These are phyloP conservation scores for Avena insularis DNA, from an alignment of 176 grass and related monocot genomes.

Conservation along the genomic window DNA sequence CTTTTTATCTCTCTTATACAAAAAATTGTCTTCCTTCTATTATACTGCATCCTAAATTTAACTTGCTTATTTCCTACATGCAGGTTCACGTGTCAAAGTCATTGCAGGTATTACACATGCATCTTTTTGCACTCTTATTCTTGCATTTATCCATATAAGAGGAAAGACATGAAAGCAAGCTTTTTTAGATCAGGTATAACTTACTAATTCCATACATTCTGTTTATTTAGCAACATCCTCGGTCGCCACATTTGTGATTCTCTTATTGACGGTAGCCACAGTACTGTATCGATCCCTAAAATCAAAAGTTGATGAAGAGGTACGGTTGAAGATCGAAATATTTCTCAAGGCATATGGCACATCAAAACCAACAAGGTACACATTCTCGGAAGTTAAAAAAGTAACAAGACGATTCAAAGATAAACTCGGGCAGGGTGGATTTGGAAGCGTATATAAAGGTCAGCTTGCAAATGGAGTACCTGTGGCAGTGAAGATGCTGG, in stretches of 20 bases:
- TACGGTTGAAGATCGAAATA: slow-evolving; percentile 9
- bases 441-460: slow-evolving; percentile 16
- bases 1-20: neutral
- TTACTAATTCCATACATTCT: neutral
- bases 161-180: neutral
- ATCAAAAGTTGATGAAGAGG: slow-evolving; percentile 33
- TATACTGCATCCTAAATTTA: neutral
- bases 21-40: neutral
- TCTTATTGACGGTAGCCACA: neutral
- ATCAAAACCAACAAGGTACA: slow-evolving; percentile 22
- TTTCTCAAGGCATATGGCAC: slow-evolving; percentile 26
- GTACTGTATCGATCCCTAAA: neutral
- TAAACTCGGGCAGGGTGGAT: slow-evolving; percentile 15
- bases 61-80: neutral
- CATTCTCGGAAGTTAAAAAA: slow-evolving; percentile 11
- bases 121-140: neutral
- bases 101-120: slow-evolving; percentile 27
- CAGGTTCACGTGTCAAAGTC: slow-evolving; percentile 28
- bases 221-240: slow-evolving; percentile 1
- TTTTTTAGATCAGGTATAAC: neutral
- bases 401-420: slow-evolving; percentile 9
- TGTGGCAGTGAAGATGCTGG: slow-evolving; percentile 23
- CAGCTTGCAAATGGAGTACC: slow-evolving; percentile 13
- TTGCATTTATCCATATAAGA: slow-evolving; percentile 11
- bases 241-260: neutral